A percentile compares a stretch with the other conserved stretches of the same genome.
These are phyloP conservation scores for Maudiozyma serrabonitensis DNA, from an alignment of 805 yeast genomes.

Conservation along the genomic window DNA sequence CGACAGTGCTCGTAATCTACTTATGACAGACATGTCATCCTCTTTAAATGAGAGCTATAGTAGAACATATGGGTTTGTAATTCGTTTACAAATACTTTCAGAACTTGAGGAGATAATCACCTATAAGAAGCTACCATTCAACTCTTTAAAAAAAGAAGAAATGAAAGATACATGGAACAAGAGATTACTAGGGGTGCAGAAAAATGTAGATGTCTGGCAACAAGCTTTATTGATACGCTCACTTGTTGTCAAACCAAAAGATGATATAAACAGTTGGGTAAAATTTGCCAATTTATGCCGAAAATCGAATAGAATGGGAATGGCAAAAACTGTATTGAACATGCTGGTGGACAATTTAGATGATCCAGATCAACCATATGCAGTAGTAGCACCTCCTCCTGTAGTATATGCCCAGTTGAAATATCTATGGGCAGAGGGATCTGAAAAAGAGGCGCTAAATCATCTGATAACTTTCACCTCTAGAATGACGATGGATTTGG, in stretches of 20 bases:
- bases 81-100: constrained; percentile 93
- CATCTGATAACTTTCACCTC: constrained; percentile 86
- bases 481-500: constrained; percentile 79
- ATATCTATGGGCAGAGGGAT: constrained; percentile 94
- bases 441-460: constrained; percentile 72
- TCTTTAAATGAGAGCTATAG: constrained; percentile 91
- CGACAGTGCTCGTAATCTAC: constrained; percentile 71
- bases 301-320: constrained; percentile 81
- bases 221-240: constrained; percentile 89
- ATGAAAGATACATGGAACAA: constrained; percentile 92
- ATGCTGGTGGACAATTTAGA: constrained; percentile 68
- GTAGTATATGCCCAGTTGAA: constrained; percentile 95
- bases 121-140: constrained; percentile 77
- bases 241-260: constrained; percentile 85
- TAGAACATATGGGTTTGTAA: constrained; percentile 94
- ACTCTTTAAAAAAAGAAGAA: constrained; percentile 65
- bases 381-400: constrained; percentile 87
- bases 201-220: constrained; percentile 99
- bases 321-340: constrained; percentile 87
- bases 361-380: constrained; percentile 36
- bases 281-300: constrained; percentile 94
- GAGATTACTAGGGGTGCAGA: constrained; percentile 84
- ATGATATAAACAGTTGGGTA: constrained; percentile 96
- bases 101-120: constrained; percentile 91
- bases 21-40: constrained; percentile 90